phyloP scores from a whole-genome alignment of 257 asterid genomes.

The Ilex aquifolium region DNA sequence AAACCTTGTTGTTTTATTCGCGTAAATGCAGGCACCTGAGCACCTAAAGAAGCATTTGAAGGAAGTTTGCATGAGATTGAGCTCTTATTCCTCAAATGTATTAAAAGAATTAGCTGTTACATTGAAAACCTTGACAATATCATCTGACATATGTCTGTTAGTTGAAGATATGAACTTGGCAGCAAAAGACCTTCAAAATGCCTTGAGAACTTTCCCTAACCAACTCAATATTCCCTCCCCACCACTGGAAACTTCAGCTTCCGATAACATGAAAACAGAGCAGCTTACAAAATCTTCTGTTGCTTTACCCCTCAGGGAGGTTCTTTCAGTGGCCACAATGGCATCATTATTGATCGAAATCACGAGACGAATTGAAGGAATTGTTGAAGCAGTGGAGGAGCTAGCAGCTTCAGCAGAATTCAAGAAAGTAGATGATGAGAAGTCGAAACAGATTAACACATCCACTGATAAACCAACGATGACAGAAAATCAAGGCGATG shows the following conservation, averaged over 20 bases:
- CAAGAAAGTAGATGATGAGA: conserved; percentile 26
- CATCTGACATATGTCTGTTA: conserved; percentile 38
- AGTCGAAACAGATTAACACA: conserved; percentile 19
- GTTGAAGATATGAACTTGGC: conserved; percentile 55
- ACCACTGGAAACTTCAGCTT: conserved; percentile 7
- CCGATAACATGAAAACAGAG: conserved; percentile 12
- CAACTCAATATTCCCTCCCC: conserved; percentile 21
- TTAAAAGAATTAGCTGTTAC: conserved; percentile 41
- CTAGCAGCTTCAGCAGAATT: conserved; percentile 59
- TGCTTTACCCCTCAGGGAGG: conserved; percentile 33
- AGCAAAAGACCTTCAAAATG: conserved; percentile 44
- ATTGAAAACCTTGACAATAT: conserved; percentile 42
- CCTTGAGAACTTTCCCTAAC: conserved; percentile 37
- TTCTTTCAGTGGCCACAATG: conserved; percentile 47
- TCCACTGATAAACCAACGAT: conserved; percentile 7
- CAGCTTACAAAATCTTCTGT: conserved; percentile 4
- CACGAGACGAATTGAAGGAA: conserved; percentile 48
- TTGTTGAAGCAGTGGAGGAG: conserved; percentile 37
- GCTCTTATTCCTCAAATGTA: conserved; percentile 39
- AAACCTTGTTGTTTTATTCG: neutral
- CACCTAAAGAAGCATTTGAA: conserved; percentile 47
- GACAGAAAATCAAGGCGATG: conserved; percentile 24
- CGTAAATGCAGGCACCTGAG: conserved; percentile 40
- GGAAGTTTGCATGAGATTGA: conserved; percentile 33
- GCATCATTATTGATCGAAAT: conserved; percentile 62